Evolutionary conservation across 495 filamentous ascomycete species (phyloP).

Genomic region (Xylaria curta): DNA sequence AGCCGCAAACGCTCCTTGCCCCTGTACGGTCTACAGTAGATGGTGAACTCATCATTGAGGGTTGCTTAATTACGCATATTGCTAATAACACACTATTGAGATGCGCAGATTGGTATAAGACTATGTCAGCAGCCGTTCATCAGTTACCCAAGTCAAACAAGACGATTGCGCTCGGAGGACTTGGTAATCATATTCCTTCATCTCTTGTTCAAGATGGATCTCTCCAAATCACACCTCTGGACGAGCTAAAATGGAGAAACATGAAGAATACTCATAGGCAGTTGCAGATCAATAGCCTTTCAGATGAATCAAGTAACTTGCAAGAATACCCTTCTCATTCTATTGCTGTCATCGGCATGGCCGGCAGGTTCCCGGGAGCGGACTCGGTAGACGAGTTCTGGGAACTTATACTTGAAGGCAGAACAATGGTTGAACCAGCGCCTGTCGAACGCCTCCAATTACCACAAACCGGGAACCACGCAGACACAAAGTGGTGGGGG

Average conservation of each 20-base stretch:
- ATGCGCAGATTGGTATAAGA: conserved; percentile 6
- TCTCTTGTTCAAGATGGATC: not conserved
- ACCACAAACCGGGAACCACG: conserved; percentile 34
- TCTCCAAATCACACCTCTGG: not conserved
- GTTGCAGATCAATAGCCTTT: not conserved
- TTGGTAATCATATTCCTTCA: conserved; percentile 13
- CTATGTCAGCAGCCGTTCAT: not conserved
- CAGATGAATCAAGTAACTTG: not conserved
- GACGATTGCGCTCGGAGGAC: not conserved
- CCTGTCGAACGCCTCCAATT: conserved; percentile 20
- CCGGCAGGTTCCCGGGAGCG: conserved; percentile 54
- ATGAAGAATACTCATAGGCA: not conserved
- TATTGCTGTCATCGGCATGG: conserved; percentile 57
- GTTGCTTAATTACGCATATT: conserved; percentile 14
- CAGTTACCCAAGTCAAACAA: not conserved
- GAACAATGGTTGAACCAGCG: conserved; percentile 20
- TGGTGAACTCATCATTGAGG: conserved; percentile 24
- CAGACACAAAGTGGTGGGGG: conserved; percentile 34
- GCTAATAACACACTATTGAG: conserved; percentile 11
- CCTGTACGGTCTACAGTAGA: conserved; percentile 30
- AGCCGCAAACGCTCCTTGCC: conserved; percentile 1
- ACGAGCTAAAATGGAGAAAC: not conserved
- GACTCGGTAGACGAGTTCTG: conserved; percentile 39
- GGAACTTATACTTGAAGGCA: conserved; percentile 34
- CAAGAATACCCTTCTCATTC: conserved; percentile 21